These are phyloP conservation scores for Ilex paraguariensis DNA, from an alignment of 305 asterid species.

Conservation along the genomic window DNA sequence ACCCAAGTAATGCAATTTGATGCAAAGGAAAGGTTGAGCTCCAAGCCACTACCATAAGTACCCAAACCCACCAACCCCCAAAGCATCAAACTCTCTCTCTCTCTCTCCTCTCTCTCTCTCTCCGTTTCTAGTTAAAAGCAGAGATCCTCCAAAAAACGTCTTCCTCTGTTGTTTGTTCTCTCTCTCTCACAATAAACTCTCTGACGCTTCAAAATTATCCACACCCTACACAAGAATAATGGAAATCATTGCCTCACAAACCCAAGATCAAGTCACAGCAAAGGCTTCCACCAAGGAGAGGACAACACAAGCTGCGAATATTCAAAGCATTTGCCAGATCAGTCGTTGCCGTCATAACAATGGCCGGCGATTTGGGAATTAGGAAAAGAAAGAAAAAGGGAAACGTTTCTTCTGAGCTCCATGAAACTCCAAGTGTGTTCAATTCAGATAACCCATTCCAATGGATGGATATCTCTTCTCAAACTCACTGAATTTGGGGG, in stretches of 20 bases:
- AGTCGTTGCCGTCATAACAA: neutral
- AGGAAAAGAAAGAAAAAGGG: neutral
- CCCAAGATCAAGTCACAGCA: neutral
- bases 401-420: conserved; percentile 1
- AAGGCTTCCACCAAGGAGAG: conserved; percentile 7
- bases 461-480: conserved; percentile 7
- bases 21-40: no score
- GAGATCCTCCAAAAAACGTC: no score
- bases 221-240: neutral
- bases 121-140: no score
- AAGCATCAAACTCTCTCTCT: no score
- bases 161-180: neutral
- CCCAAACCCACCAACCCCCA: no score
- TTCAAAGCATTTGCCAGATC: conserved; percentile 2
- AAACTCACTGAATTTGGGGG: neutral
- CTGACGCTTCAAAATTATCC: neutral
- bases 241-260: neutral
- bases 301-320: conserved; percentile 7
- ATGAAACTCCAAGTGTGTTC: conserved; percentile 20
- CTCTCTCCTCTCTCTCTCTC: no score
- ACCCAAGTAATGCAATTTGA: no score
- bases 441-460: conserved; percentile 18
- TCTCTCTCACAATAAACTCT: neutral
- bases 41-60: no score
- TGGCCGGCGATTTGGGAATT: neutral